Percentiles rank a stretch among this genome's conserved stretches.
phyloP scores from a whole-genome alignment of 2,329 filamentous ascomycete genomes.

The Microdochium bolleyi region DNA sequence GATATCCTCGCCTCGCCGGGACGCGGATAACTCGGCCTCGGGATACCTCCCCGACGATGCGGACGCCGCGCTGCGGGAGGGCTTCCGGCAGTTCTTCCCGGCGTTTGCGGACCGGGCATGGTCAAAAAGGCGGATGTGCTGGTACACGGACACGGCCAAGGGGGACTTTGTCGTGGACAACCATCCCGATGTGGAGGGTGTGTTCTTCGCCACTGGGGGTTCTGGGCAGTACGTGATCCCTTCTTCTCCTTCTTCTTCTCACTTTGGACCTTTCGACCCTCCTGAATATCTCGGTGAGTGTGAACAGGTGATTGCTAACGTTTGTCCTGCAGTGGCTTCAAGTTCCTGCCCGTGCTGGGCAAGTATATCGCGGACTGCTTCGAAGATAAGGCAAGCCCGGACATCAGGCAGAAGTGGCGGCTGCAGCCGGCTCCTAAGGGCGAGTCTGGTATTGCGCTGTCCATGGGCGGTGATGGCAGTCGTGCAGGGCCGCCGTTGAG shows the following conservation, averaged over 20 bases:
- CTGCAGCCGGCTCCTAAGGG: neutral
- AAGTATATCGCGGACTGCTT: slow-evolving; percentile 21
- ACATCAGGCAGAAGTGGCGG: slow-evolving; percentile 19
- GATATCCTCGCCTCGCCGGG: slow-evolving; percentile 24
- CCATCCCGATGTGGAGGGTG: slow-evolving; percentile 37
- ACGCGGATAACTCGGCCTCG: slow-evolving; percentile 27
- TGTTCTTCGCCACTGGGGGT: slow-evolving; percentile 41
- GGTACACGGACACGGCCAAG: slow-evolving; percentile 59
- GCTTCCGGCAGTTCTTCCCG: slow-evolving; percentile 45
- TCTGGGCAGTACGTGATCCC: slow-evolving; percentile 27
- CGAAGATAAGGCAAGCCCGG: slow-evolving; percentile 17
- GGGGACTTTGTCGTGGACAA: slow-evolving; percentile 54
- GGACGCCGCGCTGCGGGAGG: slow-evolving; percentile 39
- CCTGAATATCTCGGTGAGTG: no score
- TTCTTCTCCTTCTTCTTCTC: neutral
- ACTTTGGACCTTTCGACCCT: neutral
- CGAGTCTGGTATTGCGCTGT: neutral
- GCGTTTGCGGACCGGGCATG: slow-evolving; percentile 43
- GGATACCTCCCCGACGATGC: slow-evolving; percentile 42
- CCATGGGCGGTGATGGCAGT: neutral
- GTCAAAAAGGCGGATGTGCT: slow-evolving; percentile 45
- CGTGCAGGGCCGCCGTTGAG: neutral
- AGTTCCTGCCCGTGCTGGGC: slow-evolving; percentile 16
- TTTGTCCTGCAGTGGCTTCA: slow-evolving; percentile 12
- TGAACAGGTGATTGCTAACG: neutral